Conservation (phyloP, 2,329 filamentous ascomycete species). For the Nothophaeocryptopus gaeumannii region DNA sequence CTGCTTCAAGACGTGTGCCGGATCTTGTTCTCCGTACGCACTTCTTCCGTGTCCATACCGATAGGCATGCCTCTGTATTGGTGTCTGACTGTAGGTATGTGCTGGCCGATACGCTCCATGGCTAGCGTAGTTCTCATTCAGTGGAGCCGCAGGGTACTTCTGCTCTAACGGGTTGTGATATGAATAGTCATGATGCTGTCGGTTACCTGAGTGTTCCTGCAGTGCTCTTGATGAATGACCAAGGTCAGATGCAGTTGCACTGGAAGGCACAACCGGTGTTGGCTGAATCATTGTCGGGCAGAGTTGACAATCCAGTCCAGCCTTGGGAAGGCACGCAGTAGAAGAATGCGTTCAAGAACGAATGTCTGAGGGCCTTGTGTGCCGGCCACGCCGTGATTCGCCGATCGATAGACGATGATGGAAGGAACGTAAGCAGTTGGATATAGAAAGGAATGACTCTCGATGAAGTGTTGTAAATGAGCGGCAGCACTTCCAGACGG, state of each 20-base stretch:
- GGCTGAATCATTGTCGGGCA: conserved; percentile 32
- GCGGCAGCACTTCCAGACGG: conserved; percentile 19
- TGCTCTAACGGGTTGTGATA: conserved; percentile 23
- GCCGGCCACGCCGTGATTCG: conserved; percentile 27
- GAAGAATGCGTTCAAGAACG: conserved; percentile 42
- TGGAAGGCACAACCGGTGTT: conserved; percentile 43
- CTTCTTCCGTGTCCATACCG: conserved; percentile 11
- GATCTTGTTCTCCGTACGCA: conserved; percentile 8
- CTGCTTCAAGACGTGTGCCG: conserved; percentile 20
- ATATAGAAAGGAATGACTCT: conserved; percentile 43
- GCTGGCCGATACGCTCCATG: conserved; percentile 14
- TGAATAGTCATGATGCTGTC: conserved; percentile 34
- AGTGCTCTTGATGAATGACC: conserved; percentile 35
- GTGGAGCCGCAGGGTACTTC: conserved; percentile 33
- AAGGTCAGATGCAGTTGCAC: conserved; percentile 35
- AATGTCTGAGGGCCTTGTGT: conserved; percentile 23
- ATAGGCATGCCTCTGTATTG: conserved; percentile 14
- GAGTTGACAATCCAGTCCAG: conserved; percentile 20
- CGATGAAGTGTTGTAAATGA: conserved; percentile 15
- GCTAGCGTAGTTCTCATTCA: conserved; percentile 26
- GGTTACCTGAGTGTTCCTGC: conserved; percentile 44
- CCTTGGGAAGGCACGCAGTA: conserved; percentile 31
- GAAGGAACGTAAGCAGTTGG: conserved; percentile 44
- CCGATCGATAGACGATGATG: conserved; percentile 22
- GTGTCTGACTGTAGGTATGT: conserved; percentile 16